A percentile compares a stretch with the other conserved stretches of the same genome.
Evolutionary conservation across 371 early-diverging fungal species (phyloP).

Genomic region (Mortierella sp.): DNA sequence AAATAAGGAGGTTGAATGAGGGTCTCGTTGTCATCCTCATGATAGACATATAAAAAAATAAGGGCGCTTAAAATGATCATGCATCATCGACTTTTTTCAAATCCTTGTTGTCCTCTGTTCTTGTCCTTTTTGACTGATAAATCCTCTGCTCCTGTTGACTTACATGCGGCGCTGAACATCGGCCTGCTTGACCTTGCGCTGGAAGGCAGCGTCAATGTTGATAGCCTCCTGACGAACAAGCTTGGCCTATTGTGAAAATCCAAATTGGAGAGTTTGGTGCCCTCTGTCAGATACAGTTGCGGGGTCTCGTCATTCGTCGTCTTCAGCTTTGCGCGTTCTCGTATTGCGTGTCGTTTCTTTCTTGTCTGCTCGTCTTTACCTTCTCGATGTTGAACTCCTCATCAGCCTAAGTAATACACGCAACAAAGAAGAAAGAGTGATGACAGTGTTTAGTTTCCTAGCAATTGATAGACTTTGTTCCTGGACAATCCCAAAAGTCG

Average conservation of each 20-base stretch:
- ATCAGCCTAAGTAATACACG: constrained; percentile 76
- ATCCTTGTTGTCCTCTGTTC: neutral
- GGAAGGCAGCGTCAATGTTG: constrained; percentile 89
- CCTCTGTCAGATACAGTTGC: neutral
- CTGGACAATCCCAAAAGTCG: neutral
- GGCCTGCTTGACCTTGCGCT: constrained; percentile 93
- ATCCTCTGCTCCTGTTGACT: constrained; percentile 9
- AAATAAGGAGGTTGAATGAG: constrained; percentile 1
- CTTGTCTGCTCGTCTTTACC: constrained; percentile 64
- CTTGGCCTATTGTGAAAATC: constrained; percentile 74
- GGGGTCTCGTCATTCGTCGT: neutral
- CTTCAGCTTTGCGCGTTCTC: neutral
- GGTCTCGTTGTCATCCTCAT: constrained; percentile 14
- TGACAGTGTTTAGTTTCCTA: neutral
- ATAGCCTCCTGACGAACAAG: constrained; percentile 92
- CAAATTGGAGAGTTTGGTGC: neutral
- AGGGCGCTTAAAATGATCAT: neutral
- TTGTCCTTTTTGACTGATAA: no score
- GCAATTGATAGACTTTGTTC: neutral
- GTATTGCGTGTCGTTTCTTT: neutral
- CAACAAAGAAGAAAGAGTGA: neutral
- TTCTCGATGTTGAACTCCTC: constrained; percentile 99
- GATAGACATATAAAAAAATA: constrained; percentile 3
- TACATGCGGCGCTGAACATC: constrained; percentile 92
- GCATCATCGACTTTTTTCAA: neutral